Evolutionary conservation across 192 early-diverging fungal genomes (phyloP).

Genomic region (Entophlyctis luteolus): DNA sequence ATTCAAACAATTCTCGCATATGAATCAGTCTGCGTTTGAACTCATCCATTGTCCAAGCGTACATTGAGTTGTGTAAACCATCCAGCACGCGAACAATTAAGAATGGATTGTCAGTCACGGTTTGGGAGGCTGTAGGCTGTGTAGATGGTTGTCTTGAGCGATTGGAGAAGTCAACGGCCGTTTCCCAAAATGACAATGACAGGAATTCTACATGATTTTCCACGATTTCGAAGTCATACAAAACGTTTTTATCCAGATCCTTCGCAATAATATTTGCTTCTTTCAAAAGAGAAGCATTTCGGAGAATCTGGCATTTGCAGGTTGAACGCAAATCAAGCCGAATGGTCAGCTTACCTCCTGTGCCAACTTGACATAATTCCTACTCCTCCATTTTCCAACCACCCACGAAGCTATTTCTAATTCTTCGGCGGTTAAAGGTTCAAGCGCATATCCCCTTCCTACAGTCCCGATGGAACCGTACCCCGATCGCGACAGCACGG

Average conservation of each 20-base stretch:
- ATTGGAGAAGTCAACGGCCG: neutral
- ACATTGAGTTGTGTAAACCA: slow-evolving; percentile 21
- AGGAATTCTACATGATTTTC: neutral
- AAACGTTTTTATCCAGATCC: slow-evolving; percentile 74
- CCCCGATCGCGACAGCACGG: neutral
- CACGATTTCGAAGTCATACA: slow-evolving; percentile 76
- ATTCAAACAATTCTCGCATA: slow-evolving; percentile 18
- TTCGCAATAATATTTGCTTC: slow-evolving; percentile 86
- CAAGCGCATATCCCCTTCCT: neutral
- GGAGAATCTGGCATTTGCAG: slow-evolving; percentile 1
- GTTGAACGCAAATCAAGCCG: neutral
- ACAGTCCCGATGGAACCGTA: neutral
- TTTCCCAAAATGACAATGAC: slow-evolving; percentile 43
- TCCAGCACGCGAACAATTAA: slow-evolving; percentile 20
- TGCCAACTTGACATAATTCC: slow-evolving; percentile 32
- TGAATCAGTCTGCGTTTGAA: slow-evolving; percentile 4
- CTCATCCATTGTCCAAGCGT: slow-evolving; percentile 5
- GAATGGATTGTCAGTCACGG: neutral
- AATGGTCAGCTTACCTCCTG: slow-evolving; percentile 12
- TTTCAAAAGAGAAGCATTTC: slow-evolving; percentile 54
- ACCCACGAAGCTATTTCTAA: slow-evolving; percentile 1
- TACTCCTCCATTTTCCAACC: slow-evolving; percentile 23
- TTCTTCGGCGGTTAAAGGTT: slow-evolving; percentile 8
- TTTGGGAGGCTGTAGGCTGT: neutral
- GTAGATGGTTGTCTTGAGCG: slow-evolving; percentile 14